Evolutionary conservation across 129 eudicot species (phyloP).

Genomic region (Artemisia annua): DNA sequence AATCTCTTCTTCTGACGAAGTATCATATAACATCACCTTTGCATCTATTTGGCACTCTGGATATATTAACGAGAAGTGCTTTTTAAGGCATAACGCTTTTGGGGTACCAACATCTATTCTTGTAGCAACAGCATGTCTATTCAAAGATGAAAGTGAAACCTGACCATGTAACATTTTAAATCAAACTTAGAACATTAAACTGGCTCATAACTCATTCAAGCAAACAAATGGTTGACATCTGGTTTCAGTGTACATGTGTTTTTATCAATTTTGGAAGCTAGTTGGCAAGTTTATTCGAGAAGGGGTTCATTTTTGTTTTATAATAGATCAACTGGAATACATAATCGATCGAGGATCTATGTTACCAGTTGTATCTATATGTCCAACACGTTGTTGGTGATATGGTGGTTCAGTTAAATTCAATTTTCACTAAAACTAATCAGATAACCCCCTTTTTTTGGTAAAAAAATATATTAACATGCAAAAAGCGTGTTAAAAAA

Average conservation of each 20-base stretch:
- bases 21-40: slow-evolving; percentile 73
- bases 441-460: neutral
- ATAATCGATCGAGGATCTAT: too few relatives aligned
- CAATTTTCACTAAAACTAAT: too few relatives aligned
- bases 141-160: slow-evolving; percentile 98
- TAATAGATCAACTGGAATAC: too few relatives aligned
- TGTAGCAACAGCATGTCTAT: slow-evolving; percentile 98
- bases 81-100: slow-evolving; percentile 95
- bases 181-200: neutral
- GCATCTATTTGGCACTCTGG: slow-evolving; percentile 95
- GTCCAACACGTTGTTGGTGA: too few relatives aligned
- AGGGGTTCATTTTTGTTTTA: too few relatives aligned
- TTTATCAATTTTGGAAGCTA: too few relatives aligned
- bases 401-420: too few relatives aligned
- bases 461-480: neutral
- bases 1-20: slow-evolving; percentile 90
- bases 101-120: slow-evolving; percentile 97
- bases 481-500: neutral
- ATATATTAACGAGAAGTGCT: slow-evolving; percentile 75
- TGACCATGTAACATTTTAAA: slow-evolving; percentile 23
- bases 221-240: neutral
- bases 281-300: too few relatives aligned
- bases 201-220: neutral
- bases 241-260: neutral
- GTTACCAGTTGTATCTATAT: too few relatives aligned